Evolutionary conservation across 805 yeast genomes (phyloP), one percentile per base, ranked within the genome.

Genomic region (Tetrapisispora phaffii): DNA sequence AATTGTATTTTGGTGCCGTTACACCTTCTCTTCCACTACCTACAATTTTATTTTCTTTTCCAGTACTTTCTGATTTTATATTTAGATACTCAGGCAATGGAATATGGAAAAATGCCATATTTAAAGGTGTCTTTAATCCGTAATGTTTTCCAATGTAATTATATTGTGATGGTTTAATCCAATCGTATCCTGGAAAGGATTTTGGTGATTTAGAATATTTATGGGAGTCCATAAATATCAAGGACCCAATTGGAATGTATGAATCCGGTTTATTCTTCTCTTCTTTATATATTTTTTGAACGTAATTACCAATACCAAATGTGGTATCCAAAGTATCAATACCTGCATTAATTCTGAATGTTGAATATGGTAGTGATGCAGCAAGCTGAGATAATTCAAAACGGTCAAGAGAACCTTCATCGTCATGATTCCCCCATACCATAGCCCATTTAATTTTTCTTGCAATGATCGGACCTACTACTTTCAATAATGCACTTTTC

Each of bases 361-460:
- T 47, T 1, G 85, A 82, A 59, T 72, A 84, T 0, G 97, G 98
- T 41, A 90, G 65, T 1, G 65, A 54, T 8, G 68, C 51, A 3
- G 77, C 70, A 7, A 84, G 56, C 2, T 69, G 56, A 77, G 88
- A 82, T 35, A 87, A 56, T 51, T 79, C 76, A 44, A 65, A 59
- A 34, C 95, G 73, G 15, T 69, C 49, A 46, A 87, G 54, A 4
- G 80, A 73, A 0, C 95, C 90, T 65, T 89, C 95, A 57, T 83
- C 93, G 61, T 93, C 98, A 60, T 93, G 98, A 61, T 93, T 93
- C 0, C 98, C 98, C 69, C 90, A 73, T 8, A 81, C 79, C 51
- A 84, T 72, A 0, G 96, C 90, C 70, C 76, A 93, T 3, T 97
- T 97, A 8, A 89, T 82, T 41, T 72, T 63, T 39, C 85, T 67